phyloP scores from a whole-genome alignment of 176 grass and related monocot species.

The Secale cereale region DNA sequence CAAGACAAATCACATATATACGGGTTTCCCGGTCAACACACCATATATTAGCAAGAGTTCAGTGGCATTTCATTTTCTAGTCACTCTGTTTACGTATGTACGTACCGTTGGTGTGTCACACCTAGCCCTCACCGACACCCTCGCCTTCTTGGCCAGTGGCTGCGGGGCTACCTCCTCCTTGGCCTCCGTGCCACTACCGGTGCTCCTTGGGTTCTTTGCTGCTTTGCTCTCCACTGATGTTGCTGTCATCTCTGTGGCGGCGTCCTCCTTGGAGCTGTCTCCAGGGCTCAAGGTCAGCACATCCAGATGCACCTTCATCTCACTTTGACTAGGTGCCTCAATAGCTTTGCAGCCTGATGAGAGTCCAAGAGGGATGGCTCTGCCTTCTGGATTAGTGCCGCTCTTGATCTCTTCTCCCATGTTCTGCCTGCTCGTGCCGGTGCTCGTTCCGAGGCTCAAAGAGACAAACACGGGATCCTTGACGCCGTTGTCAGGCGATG shows the following conservation, averaged over 20 bases:
- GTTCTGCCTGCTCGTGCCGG: conserved; percentile 14
- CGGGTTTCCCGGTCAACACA: no score
- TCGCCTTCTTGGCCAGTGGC: conserved; percentile 64
- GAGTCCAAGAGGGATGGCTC: conserved; percentile 46
- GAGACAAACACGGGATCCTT: conserved; percentile 52
- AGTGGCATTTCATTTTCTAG: neutral
- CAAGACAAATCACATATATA: neutral
- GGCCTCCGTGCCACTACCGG: neutral
- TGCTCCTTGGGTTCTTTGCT: conserved; percentile 30
- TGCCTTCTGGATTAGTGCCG: neutral
- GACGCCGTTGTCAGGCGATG: neutral
- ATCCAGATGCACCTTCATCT: conserved; percentile 4
- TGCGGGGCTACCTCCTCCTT: conserved; percentile 39
- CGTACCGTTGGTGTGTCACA: conserved; percentile 77
- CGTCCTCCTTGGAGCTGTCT: conserved; percentile 48
- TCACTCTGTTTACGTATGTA: neutral
- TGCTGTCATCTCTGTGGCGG: neutral
- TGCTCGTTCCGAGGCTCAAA: conserved; percentile 49
- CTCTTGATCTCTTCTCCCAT: conserved; percentile 39
- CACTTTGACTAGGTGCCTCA: conserved; percentile 17
- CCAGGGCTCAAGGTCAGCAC: conserved; percentile 53
- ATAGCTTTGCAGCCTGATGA: conserved; percentile 34
- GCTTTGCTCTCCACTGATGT: conserved; percentile 45
- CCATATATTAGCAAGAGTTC: no score
- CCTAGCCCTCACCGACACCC: conserved; percentile 70